phyloP scores from a whole-genome alignment of 2,329 filamentous ascomycete species.

The Ceratocystis albifundus region DNA sequence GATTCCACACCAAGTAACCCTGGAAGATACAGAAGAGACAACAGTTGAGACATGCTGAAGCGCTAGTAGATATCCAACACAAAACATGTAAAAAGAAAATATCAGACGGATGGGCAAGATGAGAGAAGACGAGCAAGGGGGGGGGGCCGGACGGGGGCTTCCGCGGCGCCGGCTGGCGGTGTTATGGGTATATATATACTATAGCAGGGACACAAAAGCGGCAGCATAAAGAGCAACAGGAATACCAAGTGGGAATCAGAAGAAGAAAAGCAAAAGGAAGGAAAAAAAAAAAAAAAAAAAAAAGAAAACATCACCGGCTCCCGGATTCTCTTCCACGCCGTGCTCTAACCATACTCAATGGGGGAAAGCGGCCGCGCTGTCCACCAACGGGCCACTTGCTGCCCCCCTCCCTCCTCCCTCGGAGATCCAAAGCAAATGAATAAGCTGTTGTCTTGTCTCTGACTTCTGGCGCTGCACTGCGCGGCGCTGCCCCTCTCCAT shows the following conservation, averaged over 20 bases:
- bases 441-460: background rate
- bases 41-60: background rate
- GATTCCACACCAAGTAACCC: background rate
- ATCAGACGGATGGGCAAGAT: background rate
- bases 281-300: background rate
- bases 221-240: background rate
- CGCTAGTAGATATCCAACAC: background rate
- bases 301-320: background rate
- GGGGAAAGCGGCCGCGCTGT: too few species aligned
- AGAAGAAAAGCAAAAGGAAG: background rate
- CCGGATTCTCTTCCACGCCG: conserved; percentile 3
- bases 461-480: too few species aligned
- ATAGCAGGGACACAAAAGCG: background rate
- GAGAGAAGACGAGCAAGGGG: background rate
- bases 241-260: too few species aligned
- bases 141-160: background rate
- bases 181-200: background rate
- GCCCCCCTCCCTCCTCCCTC: too few species aligned
- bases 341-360: too few species aligned
- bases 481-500: background rate
- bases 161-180: too few species aligned
- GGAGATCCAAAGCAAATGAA: too few species aligned
- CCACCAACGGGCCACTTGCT: too few species aligned
- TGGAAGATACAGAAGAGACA: background rate
- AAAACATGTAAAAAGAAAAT: background rate